A percentile compares a stretch with the other conserved stretches of the same genome.
These are phyloP conservation scores for Meyerozyma carpophila DNA, from an alignment of 1,139 yeast species.

Conservation along the genomic window DNA sequence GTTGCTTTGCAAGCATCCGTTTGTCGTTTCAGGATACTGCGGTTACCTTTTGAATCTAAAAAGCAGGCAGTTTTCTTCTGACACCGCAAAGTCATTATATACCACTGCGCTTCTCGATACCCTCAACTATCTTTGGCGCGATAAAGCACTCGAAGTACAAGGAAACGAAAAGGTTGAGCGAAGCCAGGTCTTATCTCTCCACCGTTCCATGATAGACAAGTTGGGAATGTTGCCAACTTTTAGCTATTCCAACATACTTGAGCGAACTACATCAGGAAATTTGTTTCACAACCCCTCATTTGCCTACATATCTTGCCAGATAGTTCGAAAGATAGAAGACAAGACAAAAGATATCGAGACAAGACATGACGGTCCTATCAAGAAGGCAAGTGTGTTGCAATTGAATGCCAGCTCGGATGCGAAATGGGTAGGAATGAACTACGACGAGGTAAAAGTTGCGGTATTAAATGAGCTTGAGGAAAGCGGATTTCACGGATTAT, in stretches of 20 bases:
- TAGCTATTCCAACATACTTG: not conserved
- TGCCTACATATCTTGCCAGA: slow-evolving; percentile 38
- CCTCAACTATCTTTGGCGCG: slow-evolving; percentile 11
- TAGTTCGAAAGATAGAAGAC: slow-evolving; percentile 47
- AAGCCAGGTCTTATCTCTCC: not conserved
- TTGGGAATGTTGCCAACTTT: not conserved
- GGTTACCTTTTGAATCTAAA: slow-evolving; percentile 8
- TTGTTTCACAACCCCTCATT: slow-evolving; percentile 54
- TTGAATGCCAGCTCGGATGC: slow-evolving; percentile 15
- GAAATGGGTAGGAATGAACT: slow-evolving; percentile 23
- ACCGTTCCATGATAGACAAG: not conserved
- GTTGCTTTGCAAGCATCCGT: slow-evolving; percentile 9
- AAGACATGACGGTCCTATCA: slow-evolving; percentile 45
- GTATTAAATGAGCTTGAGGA: slow-evolving; percentile 30
- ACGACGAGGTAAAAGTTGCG: slow-evolving; percentile 34
- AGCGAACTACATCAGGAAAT: slow-evolving; percentile 37
- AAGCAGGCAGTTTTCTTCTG: slow-evolving; percentile 2
- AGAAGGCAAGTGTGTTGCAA: slow-evolving; percentile 22
- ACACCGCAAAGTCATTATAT: slow-evolving; percentile 1
- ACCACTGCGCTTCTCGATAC: slow-evolving; percentile 8
- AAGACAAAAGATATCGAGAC: slow-evolving; percentile 17
- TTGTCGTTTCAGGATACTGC: slow-evolving; percentile 8
- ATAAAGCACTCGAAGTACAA: slow-evolving; percentile 8
- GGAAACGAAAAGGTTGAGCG: not conserved
- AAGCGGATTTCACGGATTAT: slow-evolving; percentile 37